Conservation (phyloP, 305 asterid species). For the Fraxinus latifolia region DNA sequence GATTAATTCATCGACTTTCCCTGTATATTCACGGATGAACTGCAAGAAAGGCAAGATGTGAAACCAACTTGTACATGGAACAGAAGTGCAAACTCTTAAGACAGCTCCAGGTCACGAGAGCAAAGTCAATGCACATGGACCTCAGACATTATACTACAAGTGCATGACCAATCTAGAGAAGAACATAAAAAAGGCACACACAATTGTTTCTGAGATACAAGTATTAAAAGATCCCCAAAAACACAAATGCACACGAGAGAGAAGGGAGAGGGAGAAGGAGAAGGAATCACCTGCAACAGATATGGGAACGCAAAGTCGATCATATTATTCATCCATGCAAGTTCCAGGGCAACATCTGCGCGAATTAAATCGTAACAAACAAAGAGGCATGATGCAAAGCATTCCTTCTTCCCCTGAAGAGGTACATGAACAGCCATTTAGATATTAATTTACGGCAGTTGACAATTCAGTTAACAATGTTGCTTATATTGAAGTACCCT, state of each 20-base stretch:
- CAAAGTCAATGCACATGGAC: background rate
- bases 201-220: background rate
- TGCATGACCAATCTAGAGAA: background rate
- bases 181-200: background rate
- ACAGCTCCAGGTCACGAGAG: background rate
- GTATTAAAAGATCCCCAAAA: background rate
- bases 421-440: conserved; percentile 14
- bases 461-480: background rate
- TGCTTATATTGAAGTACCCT: conserved; percentile 1
- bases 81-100: background rate
- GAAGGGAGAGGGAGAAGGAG: background rate
- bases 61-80: conserved; percentile 18
- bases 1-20: conserved; percentile 89
- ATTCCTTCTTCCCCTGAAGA: conserved; percentile 98
- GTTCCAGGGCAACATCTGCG: conserved; percentile 89
- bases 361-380: conserved; percentile 95
- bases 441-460: conserved; percentile 10
- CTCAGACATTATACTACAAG: background rate
- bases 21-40: conserved; percentile 95
- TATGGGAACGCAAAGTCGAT: conserved; percentile 98
- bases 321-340: conserved; percentile 96
- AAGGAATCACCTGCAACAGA: conserved; percentile 75
- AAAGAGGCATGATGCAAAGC: conserved; percentile 95
- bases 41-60: conserved; percentile 32
- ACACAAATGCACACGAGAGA: background rate